Conservation (phyloP, 495 filamentous ascomycete genomes). For the Extremus antarcticus region DNA sequence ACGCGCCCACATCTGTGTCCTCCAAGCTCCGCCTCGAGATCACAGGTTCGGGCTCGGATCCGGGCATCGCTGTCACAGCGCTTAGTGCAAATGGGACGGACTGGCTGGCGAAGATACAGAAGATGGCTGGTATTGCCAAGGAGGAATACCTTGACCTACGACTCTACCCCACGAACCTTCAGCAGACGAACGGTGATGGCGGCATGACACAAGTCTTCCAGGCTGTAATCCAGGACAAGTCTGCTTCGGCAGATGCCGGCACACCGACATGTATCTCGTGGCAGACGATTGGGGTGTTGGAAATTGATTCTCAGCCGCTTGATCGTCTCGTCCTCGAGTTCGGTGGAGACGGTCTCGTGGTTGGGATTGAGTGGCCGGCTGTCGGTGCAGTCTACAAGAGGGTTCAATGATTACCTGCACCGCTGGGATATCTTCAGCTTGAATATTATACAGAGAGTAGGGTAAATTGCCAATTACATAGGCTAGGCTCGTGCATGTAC, state of each 20-base stretch:
- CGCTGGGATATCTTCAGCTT: no score
- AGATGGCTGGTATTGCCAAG: neutral
- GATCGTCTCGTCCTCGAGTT: neutral
- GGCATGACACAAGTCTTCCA: neutral
- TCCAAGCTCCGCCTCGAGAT: no score
- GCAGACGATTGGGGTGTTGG: neutral
- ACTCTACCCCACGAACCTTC: neutral
- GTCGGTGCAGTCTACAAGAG: neutral
- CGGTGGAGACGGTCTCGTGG: neutral
- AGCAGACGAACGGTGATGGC: neutral
- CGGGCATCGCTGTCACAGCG: neutral
- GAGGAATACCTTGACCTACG: neutral
- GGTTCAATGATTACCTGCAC: no score
- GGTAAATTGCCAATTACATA: no score
- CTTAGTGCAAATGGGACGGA: neutral
- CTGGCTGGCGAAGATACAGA: neutral
- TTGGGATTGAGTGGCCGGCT: neutral
- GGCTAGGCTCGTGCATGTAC: no score
- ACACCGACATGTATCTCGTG: conserved; percentile 2
- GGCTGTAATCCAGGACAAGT: neutral
- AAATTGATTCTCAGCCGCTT: neutral
- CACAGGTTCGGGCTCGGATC: neutral
- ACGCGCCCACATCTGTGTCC: no score
- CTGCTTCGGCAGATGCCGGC: neutral
- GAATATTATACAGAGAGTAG: no score